phyloP scores from a whole-genome alignment of 176 grass and related monocot species.

The Bonia amplexicaulis region DNA sequence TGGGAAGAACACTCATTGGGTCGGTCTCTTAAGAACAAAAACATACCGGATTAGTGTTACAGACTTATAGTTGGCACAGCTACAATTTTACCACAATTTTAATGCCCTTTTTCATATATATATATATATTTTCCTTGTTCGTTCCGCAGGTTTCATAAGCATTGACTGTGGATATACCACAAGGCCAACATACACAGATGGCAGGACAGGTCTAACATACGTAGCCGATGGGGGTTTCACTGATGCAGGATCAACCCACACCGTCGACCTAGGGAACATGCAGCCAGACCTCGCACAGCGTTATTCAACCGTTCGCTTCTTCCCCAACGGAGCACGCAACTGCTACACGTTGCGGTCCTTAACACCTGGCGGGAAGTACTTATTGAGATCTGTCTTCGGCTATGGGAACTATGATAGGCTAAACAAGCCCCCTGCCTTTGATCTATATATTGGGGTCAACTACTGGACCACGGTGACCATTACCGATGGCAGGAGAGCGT shows the following conservation, averaged over 20 bases:
- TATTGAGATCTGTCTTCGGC: slow-evolving; percentile 33
- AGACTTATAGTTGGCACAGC: background rate
- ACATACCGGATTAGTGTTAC: too few species aligned
- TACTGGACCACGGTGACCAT: slow-evolving; percentile 21
- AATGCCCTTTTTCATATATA: background rate
- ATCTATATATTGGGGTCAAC: slow-evolving; percentile 39
- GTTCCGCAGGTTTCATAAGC: slow-evolving; percentile 43
- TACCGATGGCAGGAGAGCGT: background rate
- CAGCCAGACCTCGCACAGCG: background rate
- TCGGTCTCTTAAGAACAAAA: too few species aligned
- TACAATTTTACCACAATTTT: background rate
- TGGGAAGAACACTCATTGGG: too few species aligned
- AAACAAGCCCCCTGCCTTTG: slow-evolving; percentile 26
- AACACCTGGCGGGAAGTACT: slow-evolving; percentile 17
- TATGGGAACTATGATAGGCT: slow-evolving; percentile 44
- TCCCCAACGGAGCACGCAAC: slow-evolving; percentile 27
- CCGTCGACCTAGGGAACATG: background rate
- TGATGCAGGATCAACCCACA: slow-evolving; percentile 23
- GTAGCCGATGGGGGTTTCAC: slow-evolving; percentile 32
- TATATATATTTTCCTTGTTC: background rate
- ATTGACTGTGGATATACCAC: slow-evolving; percentile 38
- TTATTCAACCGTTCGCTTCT: slow-evolving; percentile 18
- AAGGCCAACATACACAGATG: background rate
- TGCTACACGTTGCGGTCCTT: slow-evolving; percentile 40
- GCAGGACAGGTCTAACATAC: background rate